Evolutionary conservation across 1,139 yeast genomes (phyloP).

Genomic region (Taphrina populina): DNA sequence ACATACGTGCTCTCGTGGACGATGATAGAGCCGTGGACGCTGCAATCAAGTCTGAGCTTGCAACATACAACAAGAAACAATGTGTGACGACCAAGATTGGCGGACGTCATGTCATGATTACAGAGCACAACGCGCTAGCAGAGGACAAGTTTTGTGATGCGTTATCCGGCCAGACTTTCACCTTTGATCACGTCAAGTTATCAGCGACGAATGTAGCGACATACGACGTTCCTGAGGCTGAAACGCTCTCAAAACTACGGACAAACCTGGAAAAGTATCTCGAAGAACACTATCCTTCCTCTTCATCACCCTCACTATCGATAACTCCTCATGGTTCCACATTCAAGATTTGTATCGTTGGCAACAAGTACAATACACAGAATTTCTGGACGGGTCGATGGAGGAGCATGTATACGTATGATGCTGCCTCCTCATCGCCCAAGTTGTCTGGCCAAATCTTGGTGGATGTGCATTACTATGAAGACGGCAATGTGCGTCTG

Average conservation of each 20-base stretch:
- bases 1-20: constrained; percentile 46
- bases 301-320: constrained; percentile 50
- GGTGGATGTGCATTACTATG: constrained; percentile 85
- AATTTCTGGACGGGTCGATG: constrained; percentile 90
- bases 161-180: constrained; percentile 54
- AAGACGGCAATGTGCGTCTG: constrained; percentile 90
- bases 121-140: constrained; percentile 52
- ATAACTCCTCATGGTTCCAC: constrained; percentile 54
- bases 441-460: constrained; percentile 55
- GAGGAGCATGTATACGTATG: constrained; percentile 64
- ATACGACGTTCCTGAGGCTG: constrained; percentile 1
- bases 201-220: constrained; percentile 31
- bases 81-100: constrained; percentile 49
- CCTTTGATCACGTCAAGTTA: constrained; percentile 57
- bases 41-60: constrained; percentile 46
- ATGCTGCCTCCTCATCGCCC: constrained; percentile 43
- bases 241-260: constrained; percentile 3
- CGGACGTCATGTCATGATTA: constrained; percentile 47
- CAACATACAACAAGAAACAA: constrained; percentile 51
- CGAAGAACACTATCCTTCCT: constrained; percentile 51
- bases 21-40: constrained; percentile 43
- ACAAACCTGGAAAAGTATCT: constrained; percentile 45
- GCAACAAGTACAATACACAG: constrained; percentile 68
- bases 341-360: constrained; percentile 59
- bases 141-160: constrained; percentile 53